phyloP scores from a whole-genome alignment of 495 filamentous ascomycete genomes.

The Glonium stellatum region DNA sequence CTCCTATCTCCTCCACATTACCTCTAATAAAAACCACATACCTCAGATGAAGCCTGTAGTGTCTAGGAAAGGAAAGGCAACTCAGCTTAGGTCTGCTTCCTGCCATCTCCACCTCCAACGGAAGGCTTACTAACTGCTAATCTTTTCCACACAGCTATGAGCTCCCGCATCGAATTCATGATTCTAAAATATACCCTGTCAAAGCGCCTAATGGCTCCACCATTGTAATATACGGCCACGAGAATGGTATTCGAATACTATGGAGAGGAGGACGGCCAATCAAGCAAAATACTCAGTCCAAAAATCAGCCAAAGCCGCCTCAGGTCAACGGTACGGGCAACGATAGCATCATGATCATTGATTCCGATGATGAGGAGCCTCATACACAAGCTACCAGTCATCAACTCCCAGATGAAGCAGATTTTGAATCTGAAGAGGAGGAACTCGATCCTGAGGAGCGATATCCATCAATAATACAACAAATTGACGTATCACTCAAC shows the following conservation, averaged over 20 bases:
- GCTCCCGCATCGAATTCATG: constrained; percentile 64
- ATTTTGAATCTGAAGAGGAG: constrained; percentile 53
- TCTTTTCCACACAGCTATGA: constrained; percentile 54
- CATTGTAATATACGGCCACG: constrained; percentile 74
- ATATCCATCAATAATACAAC: constrained; percentile 39
- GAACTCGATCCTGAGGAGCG: constrained; percentile 50
- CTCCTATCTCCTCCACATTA: neutral
- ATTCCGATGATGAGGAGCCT: constrained; percentile 69
- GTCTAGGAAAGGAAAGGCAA: constrained; percentile 31
- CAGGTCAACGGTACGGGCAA: constrained; percentile 37
- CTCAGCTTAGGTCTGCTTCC: constrained; percentile 50
- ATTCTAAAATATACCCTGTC: constrained; percentile 67
- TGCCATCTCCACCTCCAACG: neutral
- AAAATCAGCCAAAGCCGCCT: constrained; percentile 32
- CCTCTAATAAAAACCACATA: neutral
- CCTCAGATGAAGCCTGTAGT: constrained; percentile 27
- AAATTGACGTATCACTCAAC: constrained; percentile 33
- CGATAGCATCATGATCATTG: constrained; percentile 67
- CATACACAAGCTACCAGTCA: constrained; percentile 42
- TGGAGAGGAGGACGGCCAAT: constrained; percentile 75
- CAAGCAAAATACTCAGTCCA: constrained; percentile 38
- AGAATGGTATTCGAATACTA: constrained; percentile 65
- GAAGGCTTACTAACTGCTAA: neutral
- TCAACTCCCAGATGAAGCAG: constrained; percentile 13
- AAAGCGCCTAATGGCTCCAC: constrained; percentile 76